Conservation (phyloP, 192 early-diverging fungal genomes). For the Coemansia sp. region DNA sequence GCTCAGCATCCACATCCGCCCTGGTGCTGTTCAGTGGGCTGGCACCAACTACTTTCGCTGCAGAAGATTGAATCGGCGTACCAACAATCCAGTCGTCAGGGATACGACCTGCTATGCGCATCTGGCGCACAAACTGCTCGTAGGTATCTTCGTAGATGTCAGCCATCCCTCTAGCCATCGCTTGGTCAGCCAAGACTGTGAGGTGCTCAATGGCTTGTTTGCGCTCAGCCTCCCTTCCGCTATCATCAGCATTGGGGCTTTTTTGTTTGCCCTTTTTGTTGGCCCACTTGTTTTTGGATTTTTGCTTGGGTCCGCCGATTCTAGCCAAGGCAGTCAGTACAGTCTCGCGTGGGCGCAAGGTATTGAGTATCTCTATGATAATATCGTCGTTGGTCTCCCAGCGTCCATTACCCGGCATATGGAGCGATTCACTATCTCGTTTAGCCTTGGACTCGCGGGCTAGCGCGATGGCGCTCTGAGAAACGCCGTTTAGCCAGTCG, state of each 20-base stretch:
- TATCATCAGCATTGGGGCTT: slow-evolving; percentile 8
- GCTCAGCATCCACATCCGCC: not conserved
- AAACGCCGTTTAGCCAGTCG: slow-evolving; percentile 65
- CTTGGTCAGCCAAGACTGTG: slow-evolving; percentile 67
- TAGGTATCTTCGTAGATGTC: slow-evolving; percentile 68
- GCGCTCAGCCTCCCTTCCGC: slow-evolving; percentile 43
- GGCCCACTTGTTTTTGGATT: slow-evolving; percentile 37
- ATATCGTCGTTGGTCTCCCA: slow-evolving; percentile 56
- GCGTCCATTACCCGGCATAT: slow-evolving; percentile 18
- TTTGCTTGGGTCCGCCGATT: slow-evolving; percentile 56
- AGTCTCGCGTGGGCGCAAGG: slow-evolving; percentile 60
- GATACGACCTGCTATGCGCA: slow-evolving; percentile 60
- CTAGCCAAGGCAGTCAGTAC: slow-evolving; percentile 61
- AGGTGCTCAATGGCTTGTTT: slow-evolving; percentile 59
- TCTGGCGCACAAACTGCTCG: slow-evolving; percentile 64
- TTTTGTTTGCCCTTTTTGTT: slow-evolving; percentile 21
- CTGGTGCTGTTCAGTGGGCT: not conserved
- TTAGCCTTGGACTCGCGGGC: slow-evolving; percentile 56
- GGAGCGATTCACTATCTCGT: slow-evolving; percentile 14
- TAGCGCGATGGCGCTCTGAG: slow-evolving; percentile 55
- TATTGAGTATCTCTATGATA: slow-evolving; percentile 56
- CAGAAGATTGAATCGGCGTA: slow-evolving; percentile 14
- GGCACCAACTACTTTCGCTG: not conserved
- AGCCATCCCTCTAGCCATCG: slow-evolving; percentile 67
- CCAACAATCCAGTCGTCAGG: slow-evolving; percentile 63